These are phyloP conservation scores for Curvularia hawaiiensis DNA, from an alignment of 2,329 filamentous ascomycete genomes.

Conservation along the genomic window DNA sequence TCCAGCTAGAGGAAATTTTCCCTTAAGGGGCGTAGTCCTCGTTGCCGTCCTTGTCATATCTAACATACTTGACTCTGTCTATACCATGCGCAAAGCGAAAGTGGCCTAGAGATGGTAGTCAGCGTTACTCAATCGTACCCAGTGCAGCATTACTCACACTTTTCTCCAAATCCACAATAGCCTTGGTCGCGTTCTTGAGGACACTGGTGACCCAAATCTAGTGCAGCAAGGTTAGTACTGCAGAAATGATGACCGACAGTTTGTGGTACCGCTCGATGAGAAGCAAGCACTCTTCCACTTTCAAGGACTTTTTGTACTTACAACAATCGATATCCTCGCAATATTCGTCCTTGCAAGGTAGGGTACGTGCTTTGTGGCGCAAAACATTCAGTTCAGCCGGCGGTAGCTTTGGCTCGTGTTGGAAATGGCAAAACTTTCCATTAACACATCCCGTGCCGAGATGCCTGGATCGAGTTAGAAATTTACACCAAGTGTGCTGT, in stretches of 20 bases:
- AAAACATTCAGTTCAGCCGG: slow-evolving; percentile 48
- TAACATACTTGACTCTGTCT: slow-evolving; percentile 42
- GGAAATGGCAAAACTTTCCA: slow-evolving; percentile 50
- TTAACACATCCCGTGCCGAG: slow-evolving; percentile 47
- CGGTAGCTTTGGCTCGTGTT: slow-evolving; percentile 49
- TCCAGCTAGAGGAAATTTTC: neutral
- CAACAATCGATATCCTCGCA: slow-evolving; percentile 52
- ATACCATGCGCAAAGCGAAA: slow-evolving; percentile 48
- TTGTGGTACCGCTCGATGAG: neutral
- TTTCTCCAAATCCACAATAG: slow-evolving; percentile 44
- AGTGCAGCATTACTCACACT: slow-evolving; percentile 29
- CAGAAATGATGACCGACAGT: neutral
- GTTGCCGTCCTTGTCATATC: slow-evolving; percentile 33
- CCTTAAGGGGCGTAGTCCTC: slow-evolving; percentile 23
- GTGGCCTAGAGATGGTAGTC: slow-evolving; percentile 22
- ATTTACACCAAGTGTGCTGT: no score
- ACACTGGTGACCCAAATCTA: slow-evolving; percentile 50
- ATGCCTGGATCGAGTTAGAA: slow-evolving; percentile 18
- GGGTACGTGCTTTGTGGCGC: slow-evolving; percentile 50
- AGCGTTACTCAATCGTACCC: neutral
- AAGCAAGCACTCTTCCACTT: neutral
- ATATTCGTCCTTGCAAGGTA: slow-evolving; percentile 45
- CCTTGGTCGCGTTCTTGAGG: slow-evolving; percentile 43
- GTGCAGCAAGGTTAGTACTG: slow-evolving; percentile 7
- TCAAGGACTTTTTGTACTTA: slow-evolving; percentile 22